These are phyloP conservation scores for Globisporangium carolinianum DNA, from an alignment of 352 stramenopile genomes.

Conservation along the genomic window DNA sequence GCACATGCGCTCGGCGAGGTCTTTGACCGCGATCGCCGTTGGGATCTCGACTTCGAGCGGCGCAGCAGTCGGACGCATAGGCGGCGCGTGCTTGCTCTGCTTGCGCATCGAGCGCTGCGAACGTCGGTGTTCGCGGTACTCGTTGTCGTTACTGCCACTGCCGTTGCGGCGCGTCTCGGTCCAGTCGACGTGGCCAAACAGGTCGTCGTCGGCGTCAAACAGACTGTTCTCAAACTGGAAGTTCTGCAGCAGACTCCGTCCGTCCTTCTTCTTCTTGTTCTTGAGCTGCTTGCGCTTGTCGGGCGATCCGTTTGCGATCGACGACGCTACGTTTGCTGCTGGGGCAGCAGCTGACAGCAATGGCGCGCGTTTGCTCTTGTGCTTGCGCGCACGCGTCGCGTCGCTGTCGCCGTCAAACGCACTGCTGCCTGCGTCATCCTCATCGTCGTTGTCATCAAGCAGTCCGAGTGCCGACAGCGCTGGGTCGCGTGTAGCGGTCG, in stretches of 20 bases:
- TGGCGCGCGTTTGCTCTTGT: slow-evolving; percentile 25
- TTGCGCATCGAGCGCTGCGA: slow-evolving; percentile 55
- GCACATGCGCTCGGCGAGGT: slow-evolving; percentile 76
- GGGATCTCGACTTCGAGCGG: slow-evolving; percentile 79
- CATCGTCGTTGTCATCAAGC: slow-evolving; percentile 13
- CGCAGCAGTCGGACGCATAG: slow-evolving; percentile 17
- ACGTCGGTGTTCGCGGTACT: slow-evolving; percentile 57
- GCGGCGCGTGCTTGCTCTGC: slow-evolving; percentile 34
- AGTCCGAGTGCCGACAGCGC: slow-evolving; percentile 46
- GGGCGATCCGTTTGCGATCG: slow-evolving; percentile 12
- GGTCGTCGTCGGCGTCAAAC: slow-evolving; percentile 53
- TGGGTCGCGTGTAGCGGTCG: slow-evolving; percentile 21
- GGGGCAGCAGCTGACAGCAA: slow-evolving; percentile 6
- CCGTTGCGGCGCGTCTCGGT: slow-evolving; percentile 21
- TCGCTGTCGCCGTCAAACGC: slow-evolving; percentile 13
- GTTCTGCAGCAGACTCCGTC: slow-evolving; percentile 61
- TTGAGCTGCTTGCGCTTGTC: slow-evolving; percentile 55
- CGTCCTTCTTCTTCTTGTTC: slow-evolving; percentile 73
- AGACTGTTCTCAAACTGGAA: slow-evolving; percentile 87
- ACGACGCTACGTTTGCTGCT: slow-evolving; percentile 8
- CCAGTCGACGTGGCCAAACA: slow-evolving; percentile 80
- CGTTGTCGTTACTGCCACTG: slow-evolving; percentile 15
- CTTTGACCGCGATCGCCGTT: slow-evolving; percentile 57
- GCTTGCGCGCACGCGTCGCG: slow-evolving; percentile 21
- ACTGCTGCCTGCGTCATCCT: slow-evolving; percentile 8